Evolutionary conservation across 176 grass and related monocot species (phyloP), one percentile per base, ranked within the genome.

Genomic region (Oryza meyeriana): DNA sequence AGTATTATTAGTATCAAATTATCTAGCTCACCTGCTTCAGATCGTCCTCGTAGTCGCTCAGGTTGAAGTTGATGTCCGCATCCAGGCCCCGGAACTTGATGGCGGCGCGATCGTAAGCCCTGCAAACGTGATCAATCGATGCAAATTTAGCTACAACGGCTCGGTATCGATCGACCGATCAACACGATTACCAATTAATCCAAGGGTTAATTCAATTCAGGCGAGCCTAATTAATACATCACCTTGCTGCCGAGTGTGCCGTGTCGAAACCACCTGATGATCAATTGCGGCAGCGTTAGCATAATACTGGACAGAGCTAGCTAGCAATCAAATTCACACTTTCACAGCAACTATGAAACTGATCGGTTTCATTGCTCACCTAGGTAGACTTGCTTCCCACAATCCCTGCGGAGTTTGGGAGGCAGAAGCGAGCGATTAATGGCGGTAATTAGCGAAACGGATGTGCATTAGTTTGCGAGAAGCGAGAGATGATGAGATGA

Each of bases 21-120:
- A 44, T 3, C 10, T 40, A 31, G 10, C 5, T 42, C 40, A 91
- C 96, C 92, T 95, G 93, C 67, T 99, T 99, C 62, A 95, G 59
- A 93, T 99, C 96, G 11, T 99, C 93, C 20, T 93, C 93, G 65
- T 99, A 99, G 73, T 99, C 96, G 41, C 75, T 74, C 34, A 99
- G 64, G 40, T 84, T 99, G 80, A 99, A 99, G 83, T 99, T 99
- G 87, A 99, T 99, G 66, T 99, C 96, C 0, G 96, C 96, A 2
- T 95, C 96, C 26, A 99, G 73, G 6, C 96, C 96, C 5, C 96
- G 84, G 81, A 99, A 99, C 88, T 99, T 99, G 78, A 99, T 95
- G 25, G 96, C 96, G 0, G 96, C 96, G 8, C 96, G 86, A 77
- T 99, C 96, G 24, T 99, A 99, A 44, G 93, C 96, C 79, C 96